phyloP scores from a whole-genome alignment of 2,329 filamentous ascomycete genomes.

The Pezicula radicicola region DNA sequence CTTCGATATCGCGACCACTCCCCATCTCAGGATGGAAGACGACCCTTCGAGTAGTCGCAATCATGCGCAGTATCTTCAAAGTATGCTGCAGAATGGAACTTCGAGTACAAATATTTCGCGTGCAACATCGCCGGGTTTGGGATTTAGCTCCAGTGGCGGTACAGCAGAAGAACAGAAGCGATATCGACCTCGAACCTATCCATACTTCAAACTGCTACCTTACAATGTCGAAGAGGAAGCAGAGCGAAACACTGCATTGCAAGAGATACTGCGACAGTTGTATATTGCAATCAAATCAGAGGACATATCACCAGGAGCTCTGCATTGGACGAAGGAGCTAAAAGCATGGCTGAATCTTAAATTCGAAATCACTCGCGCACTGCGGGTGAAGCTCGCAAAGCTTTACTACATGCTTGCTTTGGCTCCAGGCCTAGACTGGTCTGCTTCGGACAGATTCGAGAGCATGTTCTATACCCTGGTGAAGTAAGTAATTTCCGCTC shows the following conservation, averaged over 20 bases:
- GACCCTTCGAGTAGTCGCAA: slow-evolving; percentile 23
- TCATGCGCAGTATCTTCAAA: slow-evolving; percentile 24
- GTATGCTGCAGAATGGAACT: slow-evolving; percentile 18
- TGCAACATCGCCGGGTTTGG: slow-evolving; percentile 77
- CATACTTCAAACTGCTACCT: slow-evolving; percentile 86
- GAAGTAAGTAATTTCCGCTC: slow-evolving; percentile 59
- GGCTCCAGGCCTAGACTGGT: slow-evolving; percentile 81
- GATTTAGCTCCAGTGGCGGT: slow-evolving; percentile 44
- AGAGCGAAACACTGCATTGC: slow-evolving; percentile 74
- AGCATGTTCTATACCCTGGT: slow-evolving; percentile 96
- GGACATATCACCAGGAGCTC: slow-evolving; percentile 88
- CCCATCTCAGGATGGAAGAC: slow-evolving; percentile 23
- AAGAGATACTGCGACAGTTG: slow-evolving; percentile 88
- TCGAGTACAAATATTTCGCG: slow-evolving; percentile 70
- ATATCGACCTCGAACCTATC: slow-evolving; percentile 86
- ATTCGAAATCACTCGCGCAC: slow-evolving; percentile 87
- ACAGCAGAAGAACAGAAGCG: slow-evolving; percentile 55
- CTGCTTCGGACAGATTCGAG: slow-evolving; percentile 82
- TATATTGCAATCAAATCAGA: slow-evolving; percentile 90
- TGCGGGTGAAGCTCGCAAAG: slow-evolving; percentile 79
- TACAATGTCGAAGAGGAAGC: slow-evolving; percentile 81
- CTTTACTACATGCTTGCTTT: slow-evolving; percentile 93
- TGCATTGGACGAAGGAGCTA: slow-evolving; percentile 97
- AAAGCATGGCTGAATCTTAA: slow-evolving; percentile 94
- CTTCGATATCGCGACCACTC: neutral